Evolutionary conservation across 2,329 filamentous ascomycete species (phyloP).

Genomic region (Xylaria hypoxylon): DNA sequence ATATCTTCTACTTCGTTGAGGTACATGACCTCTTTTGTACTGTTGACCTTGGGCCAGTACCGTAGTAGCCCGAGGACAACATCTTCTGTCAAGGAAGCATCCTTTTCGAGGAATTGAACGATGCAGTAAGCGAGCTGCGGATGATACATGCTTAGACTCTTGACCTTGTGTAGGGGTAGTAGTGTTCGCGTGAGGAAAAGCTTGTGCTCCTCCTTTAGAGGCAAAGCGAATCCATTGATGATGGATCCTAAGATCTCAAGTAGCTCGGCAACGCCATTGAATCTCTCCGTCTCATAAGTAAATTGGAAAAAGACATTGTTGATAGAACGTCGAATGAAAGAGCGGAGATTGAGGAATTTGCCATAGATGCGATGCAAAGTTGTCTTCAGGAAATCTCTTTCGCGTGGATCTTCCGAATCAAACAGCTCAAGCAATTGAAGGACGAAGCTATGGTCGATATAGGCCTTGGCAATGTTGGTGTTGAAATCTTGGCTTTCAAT

Average conservation of each 20-base stretch:
- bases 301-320: conserved; percentile 99
- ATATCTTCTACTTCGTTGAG: conserved; percentile 99
- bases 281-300: conserved; percentile 97
- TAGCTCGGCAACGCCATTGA: conserved; percentile 97
- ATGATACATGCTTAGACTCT: conserved; percentile 99
- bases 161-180: conserved; percentile 95
- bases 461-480: conserved; percentile 98
- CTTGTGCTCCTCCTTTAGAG: conserved; percentile 98
- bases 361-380: conserved; percentile 98
- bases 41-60: conserved; percentile 99
- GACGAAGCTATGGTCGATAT: conserved; percentile 98
- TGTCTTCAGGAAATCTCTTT: conserved; percentile 97
- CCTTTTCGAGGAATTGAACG: conserved; percentile 98
- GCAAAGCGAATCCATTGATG: conserved; percentile 97
- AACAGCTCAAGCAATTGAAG: conserved; percentile 97
- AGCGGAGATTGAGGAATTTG: conserved; percentile 97
- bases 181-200: conserved; percentile 94
- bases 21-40: conserved; percentile 99
- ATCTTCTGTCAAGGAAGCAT: conserved; percentile 96
- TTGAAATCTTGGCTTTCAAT: conserved; percentile 99
- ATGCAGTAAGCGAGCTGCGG: conserved; percentile 98
- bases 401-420: conserved; percentile 95
- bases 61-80: conserved; percentile 93
- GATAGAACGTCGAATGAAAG: conserved; percentile 97
- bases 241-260: conserved; percentile 98